Percentiles rank a stretch among this genome's conserved stretches.
Evolutionary conservation across 306 rosid genomes (phyloP).

Genomic region (Gillenia trifoliata): DNA sequence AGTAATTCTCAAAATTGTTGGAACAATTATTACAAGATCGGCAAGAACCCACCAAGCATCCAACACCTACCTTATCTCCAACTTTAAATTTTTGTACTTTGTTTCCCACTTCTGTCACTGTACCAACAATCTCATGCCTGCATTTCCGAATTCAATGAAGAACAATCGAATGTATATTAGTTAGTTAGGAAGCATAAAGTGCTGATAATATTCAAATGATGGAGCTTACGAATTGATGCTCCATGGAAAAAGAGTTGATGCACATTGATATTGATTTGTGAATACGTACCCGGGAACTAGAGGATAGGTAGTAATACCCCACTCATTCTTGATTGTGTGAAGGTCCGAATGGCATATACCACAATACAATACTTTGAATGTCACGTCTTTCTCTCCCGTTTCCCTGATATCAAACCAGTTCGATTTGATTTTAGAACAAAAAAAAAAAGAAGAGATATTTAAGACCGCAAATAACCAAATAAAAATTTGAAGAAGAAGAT

Average conservation of each 20-base stretch:
- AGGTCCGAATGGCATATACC: conserved; percentile 31
- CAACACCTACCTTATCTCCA: conserved; percentile 15
- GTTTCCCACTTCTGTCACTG: neutral
- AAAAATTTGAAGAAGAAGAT: neutral
- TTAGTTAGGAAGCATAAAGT: no score
- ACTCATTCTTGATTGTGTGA: conserved; percentile 4
- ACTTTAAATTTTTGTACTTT: conserved; percentile 2
- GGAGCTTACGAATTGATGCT: no score
- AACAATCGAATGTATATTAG: no score
- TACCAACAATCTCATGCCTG: conserved; percentile 18
- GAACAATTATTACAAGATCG: neutral
- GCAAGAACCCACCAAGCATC: conserved; percentile 6
- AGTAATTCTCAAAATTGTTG: neutral
- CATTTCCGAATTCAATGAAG: neutral
- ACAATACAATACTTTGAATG: conserved; percentile 17
- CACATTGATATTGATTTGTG: no score
- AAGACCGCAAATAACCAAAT: neutral
- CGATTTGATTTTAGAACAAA: neutral
- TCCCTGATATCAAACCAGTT: conserved; percentile 13
- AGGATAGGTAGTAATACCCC: conserved; percentile 14
- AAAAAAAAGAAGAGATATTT: no score
- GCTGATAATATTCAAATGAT: no score
- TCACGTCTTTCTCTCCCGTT: conserved; percentile 20
- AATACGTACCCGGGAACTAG: conserved; percentile 8
- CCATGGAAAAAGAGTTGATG: no score